These are phyloP conservation scores for Kwoniella heveanensis DNA, from an alignment of 768 basidiomycete species.

Conservation along the genomic window DNA sequence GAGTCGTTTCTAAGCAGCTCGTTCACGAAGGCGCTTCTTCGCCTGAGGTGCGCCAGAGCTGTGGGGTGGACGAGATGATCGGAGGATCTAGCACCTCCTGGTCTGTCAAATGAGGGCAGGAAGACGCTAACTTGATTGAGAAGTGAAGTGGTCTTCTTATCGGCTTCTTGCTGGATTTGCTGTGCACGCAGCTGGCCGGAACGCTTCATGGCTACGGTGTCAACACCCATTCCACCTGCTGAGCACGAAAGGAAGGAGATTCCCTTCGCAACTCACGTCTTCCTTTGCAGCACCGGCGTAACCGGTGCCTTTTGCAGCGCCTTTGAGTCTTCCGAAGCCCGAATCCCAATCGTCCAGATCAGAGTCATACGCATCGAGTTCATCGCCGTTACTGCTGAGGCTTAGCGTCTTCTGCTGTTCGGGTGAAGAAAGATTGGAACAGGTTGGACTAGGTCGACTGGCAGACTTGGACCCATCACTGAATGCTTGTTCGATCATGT, in stretches of 20 bases:
- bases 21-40: conserved; percentile 86
- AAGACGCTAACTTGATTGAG: conserved; percentile 75
- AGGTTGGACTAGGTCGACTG: not conserved
- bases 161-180: conserved; percentile 71
- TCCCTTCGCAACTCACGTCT: conserved; percentile 69
- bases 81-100: conserved; percentile 74
- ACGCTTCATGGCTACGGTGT: conserved; percentile 56
- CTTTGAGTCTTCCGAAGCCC: conserved; percentile 3
- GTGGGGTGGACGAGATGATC: conserved; percentile 76
- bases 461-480: conserved; percentile 26
- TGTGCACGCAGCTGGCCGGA: conserved; percentile 79
- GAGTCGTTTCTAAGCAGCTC: conserved; percentile 88
- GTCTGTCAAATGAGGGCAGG: conserved; percentile 76
- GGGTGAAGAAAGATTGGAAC: conserved; percentile 2
- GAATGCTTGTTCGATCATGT: conserved; percentile 78
- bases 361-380: not conserved
- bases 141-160: conserved; percentile 70
- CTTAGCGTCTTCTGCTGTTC: conserved; percentile 44
- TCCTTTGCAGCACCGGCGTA: conserved; percentile 82
- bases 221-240: no score
- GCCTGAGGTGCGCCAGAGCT: conserved; percentile 82
- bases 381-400: not conserved
- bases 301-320: conserved; percentile 67
- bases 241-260: no score
- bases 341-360: not conserved